phyloP scores from a whole-genome alignment of 106 monocot genomes.

The Dactylorhiza incarnata region DNA sequence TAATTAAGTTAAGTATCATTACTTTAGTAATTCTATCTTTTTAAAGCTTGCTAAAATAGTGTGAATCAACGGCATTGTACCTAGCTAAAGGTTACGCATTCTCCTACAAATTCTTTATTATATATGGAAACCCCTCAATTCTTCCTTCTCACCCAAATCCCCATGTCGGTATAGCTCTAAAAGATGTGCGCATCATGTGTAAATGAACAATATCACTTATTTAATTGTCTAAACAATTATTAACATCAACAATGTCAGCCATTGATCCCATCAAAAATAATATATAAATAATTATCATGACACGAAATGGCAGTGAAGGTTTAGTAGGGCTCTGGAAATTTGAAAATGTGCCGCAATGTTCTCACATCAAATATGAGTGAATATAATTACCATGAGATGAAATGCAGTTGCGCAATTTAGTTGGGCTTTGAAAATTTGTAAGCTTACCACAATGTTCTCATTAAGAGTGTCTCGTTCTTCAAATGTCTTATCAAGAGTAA shows the following conservation, averaged over 20 bases:
- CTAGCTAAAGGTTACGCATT: background rate
- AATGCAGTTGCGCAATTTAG: background rate
- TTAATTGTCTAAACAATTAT: background rate
- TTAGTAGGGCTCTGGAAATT: background rate
- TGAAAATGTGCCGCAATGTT: too few species aligned
- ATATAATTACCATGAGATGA: too few species aligned
- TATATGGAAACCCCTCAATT: background rate
- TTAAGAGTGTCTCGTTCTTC: conserved; percentile 81
- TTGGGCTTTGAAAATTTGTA: background rate
- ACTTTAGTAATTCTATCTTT: too few species aligned
- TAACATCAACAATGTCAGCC: background rate
- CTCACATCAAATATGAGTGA: too few species aligned
- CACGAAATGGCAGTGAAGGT: background rate
- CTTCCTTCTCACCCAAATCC: background rate
- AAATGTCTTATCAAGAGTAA: conserved; percentile 82
- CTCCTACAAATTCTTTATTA: background rate
- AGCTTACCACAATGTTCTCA: conserved; percentile 79
- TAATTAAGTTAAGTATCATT: too few species aligned
- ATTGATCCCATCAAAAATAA: background rate
- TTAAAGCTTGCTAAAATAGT: too few species aligned
- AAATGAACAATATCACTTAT: background rate
- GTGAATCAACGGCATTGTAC: too few species aligned
- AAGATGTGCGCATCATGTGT: background rate
- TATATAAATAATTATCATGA: background rate
- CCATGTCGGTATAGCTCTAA: background rate